Percentiles rank a stretch among this genome's conserved stretches.
These are phyloP conservation scores for Nicotiana sylvestris DNA, from an alignment of 257 asterid genomes.

Conservation along the genomic window DNA sequence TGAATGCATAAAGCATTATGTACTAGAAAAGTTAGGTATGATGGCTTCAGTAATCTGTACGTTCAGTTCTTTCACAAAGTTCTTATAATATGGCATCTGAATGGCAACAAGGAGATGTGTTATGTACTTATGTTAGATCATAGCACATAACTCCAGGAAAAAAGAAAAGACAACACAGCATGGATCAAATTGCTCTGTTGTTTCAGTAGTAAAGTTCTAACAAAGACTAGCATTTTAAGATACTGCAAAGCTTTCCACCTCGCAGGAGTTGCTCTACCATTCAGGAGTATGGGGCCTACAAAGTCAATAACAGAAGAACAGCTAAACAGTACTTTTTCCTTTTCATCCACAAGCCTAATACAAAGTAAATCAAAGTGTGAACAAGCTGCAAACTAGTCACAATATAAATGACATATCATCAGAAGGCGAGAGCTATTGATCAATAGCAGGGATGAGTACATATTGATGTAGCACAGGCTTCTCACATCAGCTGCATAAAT, in stretches of 20 bases:
- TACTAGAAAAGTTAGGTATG: neutral
- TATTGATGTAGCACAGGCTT: neutral
- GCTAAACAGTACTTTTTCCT: neutral
- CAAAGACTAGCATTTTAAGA: neutral
- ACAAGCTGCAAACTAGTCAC: neutral
- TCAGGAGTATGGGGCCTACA: neutral
- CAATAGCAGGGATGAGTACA: neutral
- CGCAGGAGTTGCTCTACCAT: neutral
- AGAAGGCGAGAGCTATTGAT: neutral
- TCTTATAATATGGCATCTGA: neutral
- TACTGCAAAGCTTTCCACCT: neutral
- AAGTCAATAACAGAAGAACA: neutral
- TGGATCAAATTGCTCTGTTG: neutral
- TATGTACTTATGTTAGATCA: neutral
- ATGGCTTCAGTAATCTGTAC: neutral
- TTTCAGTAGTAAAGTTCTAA: neutral
- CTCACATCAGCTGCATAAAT: neutral
- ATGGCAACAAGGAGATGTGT: neutral
- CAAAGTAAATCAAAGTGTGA: neutral
- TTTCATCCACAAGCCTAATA: neutral
- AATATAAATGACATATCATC: neutral
- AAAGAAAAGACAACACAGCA: neutral
- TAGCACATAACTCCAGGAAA: neutral
- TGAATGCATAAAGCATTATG: neutral
- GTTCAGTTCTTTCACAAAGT: slow-evolving; percentile 1